Percentiles rank a stretch among this genome's conserved stretches.
Evolutionary conservation across 371 early-diverging fungal species (phyloP).

Genomic region (Apophysomyces ossiformis): DNA sequence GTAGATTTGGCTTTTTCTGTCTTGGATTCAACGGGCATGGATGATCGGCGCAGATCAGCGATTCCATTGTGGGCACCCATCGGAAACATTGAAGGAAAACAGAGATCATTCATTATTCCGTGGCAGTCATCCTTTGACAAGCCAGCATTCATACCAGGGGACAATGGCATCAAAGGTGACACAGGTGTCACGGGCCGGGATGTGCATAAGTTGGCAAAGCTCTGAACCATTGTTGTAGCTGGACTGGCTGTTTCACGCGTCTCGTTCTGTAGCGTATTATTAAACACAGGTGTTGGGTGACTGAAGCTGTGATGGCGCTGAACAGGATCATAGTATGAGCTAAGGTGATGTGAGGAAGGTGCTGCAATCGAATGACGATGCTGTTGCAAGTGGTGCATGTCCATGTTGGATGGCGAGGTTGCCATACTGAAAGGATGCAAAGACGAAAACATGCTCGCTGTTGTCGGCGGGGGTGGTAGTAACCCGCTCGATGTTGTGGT

Average conservation of each 20-base stretch:
- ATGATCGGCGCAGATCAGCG: conserved; percentile 2
- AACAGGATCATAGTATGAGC: conserved; percentile 14
- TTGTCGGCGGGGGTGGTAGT: conserved; percentile 12
- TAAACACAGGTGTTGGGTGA: conserved; percentile 16
- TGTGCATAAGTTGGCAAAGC: conserved; percentile 20
- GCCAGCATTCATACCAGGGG: conserved; percentile 17
- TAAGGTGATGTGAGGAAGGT: conserved; percentile 10
- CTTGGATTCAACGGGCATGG: conserved; percentile 15
- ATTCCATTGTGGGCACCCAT: conserved; percentile 9
- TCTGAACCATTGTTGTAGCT: conserved; percentile 13
- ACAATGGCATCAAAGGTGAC: conserved; percentile 19
- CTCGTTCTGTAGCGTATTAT: background rate
- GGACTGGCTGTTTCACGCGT: conserved; percentile 1
- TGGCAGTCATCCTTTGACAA: conserved; percentile 12
- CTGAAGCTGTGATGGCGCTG: conserved; percentile 32
- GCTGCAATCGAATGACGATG: conserved; percentile 34
- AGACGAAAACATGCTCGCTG: conserved; percentile 8
- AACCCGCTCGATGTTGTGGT: background rate
- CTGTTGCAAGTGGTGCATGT: conserved; percentile 18
- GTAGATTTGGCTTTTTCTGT: conserved; percentile 29
- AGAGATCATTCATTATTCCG: conserved; percentile 14
- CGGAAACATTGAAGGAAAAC: conserved; percentile 12
- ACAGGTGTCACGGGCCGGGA: conserved; percentile 26
- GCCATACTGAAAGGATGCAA: conserved; percentile 15
- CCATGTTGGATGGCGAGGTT: conserved; percentile 6